Conservation (phyloP, 306 rosid species). For the Fagus sylvatica region DNA sequence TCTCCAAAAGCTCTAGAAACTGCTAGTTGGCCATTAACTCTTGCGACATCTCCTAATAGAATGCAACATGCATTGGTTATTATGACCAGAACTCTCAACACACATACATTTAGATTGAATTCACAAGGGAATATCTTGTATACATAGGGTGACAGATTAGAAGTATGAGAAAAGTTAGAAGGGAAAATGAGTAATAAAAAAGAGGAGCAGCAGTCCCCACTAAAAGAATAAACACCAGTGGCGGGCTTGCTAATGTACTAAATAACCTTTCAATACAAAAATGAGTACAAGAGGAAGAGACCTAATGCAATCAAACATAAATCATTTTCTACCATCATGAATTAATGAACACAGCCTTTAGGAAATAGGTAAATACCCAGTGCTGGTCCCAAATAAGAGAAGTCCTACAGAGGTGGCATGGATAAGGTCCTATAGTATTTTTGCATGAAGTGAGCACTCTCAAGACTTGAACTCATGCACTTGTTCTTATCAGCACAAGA, state of each 20-base stretch:
- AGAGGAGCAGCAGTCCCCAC: neutral
- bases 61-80: conserved; percentile 11
- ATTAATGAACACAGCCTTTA: neutral
- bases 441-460: too few species aligned
- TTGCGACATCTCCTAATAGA: conserved; percentile 75
- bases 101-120: neutral
- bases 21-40: conserved; percentile 94
- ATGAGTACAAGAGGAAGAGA: neutral
- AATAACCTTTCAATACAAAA: neutral
- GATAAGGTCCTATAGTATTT: too few species aligned
- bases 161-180: neutral
- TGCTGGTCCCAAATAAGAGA: too few species aligned
- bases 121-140: neutral
- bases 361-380: too few species aligned
- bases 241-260: neutral
- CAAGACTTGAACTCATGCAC: too few species aligned
- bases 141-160: neutral
- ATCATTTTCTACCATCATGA: neutral
- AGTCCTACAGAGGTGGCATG: too few species aligned
- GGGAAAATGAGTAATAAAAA: neutral
- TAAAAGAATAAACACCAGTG: neutral
- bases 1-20: conserved; percentile 91
- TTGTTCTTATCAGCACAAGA: too few species aligned
- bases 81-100: neutral
- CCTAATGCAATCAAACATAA: neutral